phyloP scores from a whole-genome alignment of 306 rosid genomes.

The Vigna reflexopilosa region DNA sequence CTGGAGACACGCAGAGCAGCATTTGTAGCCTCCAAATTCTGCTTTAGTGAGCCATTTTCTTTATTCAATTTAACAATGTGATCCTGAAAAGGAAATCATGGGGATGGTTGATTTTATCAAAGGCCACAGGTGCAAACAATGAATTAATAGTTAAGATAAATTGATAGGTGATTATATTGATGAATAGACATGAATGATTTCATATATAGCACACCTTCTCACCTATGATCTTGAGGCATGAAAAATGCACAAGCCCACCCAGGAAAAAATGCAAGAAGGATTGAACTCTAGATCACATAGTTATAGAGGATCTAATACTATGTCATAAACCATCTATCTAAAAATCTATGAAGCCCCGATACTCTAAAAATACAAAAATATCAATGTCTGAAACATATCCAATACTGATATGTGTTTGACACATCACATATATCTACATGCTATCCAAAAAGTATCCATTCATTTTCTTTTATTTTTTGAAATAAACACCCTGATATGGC shows the following conservation, averaged over 20 bases:
- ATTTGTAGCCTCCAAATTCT: conserved; percentile 68
- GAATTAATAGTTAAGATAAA: neutral
- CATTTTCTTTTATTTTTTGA: neutral
- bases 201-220: neutral
- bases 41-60: conserved; percentile 85
- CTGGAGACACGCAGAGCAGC: conserved; percentile 55
- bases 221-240: neutral
- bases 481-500: neutral
- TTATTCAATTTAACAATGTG: conserved; percentile 69
- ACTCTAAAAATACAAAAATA: neutral
- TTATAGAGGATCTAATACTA: neutral
- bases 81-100: conserved; percentile 62
- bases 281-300: neutral
- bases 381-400: neutral
- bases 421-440: neutral
- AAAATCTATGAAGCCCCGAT: neutral
- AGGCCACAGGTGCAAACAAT: conserved; percentile 13
- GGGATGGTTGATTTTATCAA: conserved; percentile 35
- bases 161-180: neutral
- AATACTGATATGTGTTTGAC: neutral
- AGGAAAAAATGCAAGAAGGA: neutral
- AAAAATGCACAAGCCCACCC: neutral
- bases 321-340: neutral
- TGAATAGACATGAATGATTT: neutral
- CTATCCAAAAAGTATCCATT: neutral